phyloP scores from a whole-genome alignment of 2,329 filamentous ascomycete species.

The Neonectria ditissima region DNA sequence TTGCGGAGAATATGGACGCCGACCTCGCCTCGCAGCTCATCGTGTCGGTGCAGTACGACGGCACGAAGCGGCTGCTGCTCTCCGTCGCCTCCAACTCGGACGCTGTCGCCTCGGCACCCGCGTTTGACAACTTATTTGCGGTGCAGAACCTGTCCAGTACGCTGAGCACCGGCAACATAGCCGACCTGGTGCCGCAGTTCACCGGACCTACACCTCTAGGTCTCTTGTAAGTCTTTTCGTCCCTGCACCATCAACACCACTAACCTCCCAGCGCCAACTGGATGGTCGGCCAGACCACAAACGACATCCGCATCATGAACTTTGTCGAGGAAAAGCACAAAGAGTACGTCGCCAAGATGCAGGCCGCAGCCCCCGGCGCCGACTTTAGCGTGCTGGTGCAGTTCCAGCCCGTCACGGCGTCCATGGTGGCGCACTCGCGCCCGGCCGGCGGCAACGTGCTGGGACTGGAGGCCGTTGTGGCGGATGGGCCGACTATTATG shows the following conservation, averaged over 20 bases:
- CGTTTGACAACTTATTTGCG: constrained; percentile 39
- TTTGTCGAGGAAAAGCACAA: constrained; percentile 47
- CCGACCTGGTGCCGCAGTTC: constrained; percentile 47
- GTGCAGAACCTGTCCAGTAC: constrained; percentile 41
- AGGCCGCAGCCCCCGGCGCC: constrained; percentile 40
- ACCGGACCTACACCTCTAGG: constrained; percentile 49
- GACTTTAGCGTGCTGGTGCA: constrained; percentile 45
- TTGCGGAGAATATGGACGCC: constrained; percentile 42
- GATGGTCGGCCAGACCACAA: constrained; percentile 47
- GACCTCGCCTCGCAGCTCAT: constrained; percentile 48
- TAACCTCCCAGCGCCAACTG: constrained; percentile 43
- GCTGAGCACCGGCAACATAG: constrained; percentile 37
- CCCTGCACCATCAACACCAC: fast-evolving
- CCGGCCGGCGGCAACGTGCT: constrained; percentile 48
- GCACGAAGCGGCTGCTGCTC: constrained; percentile 29
- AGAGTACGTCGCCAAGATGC: constrained; percentile 45
- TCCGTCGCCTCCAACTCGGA: constrained; percentile 46
- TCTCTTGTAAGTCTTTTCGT: constrained; percentile 34
- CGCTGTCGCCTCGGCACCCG: constrained; percentile 36
- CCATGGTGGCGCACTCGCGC: constrained; percentile 41
- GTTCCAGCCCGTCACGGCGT: constrained; percentile 49
- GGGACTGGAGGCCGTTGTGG: constrained; percentile 49
- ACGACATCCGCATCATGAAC: constrained; percentile 46
- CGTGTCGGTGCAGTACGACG: constrained; percentile 38
- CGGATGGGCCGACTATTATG: constrained; percentile 50